A percentile compares a stretch with the other conserved stretches of the same genome.
Evolutionary conservation across 495 filamentous ascomycete genomes (phyloP).

Genomic region (Glonium stellatum): DNA sequence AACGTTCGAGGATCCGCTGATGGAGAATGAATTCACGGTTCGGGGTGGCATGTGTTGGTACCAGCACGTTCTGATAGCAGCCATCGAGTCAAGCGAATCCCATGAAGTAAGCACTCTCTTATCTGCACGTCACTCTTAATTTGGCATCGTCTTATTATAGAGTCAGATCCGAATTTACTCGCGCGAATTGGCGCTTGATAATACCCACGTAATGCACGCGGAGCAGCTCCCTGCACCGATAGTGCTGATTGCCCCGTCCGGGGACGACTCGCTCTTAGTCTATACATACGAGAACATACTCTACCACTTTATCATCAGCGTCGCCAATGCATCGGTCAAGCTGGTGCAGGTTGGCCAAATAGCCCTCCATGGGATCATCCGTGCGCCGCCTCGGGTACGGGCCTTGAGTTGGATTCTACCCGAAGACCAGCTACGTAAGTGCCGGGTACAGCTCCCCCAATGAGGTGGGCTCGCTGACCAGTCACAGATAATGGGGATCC

Average conservation of each 20-base stretch:
- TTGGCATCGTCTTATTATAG: neutral
- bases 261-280: constrained; percentile 88
- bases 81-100: constrained; percentile 75
- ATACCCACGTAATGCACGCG: constrained; percentile 59
- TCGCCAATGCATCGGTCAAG: constrained; percentile 56
- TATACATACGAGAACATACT: constrained; percentile 96
- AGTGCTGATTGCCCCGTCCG: constrained; percentile 77
- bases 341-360: constrained; percentile 93
- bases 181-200: constrained; percentile 72
- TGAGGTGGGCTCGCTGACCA: neutral
- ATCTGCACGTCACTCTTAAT: neutral
- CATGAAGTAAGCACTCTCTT: constrained; percentile 56
- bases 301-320: constrained; percentile 84
- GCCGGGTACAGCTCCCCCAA: neutral
- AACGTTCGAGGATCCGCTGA: constrained; percentile 70
- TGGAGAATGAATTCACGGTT: constrained; percentile 85
- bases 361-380: constrained; percentile 90
- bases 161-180: constrained; percentile 78
- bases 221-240: constrained; percentile 77
- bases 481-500: constrained; percentile 75
- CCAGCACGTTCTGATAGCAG: constrained; percentile 88
- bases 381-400: constrained; percentile 84
- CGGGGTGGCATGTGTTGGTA: constrained; percentile 98
- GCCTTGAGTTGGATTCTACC: constrained; percentile 94
- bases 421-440: constrained; percentile 75